Evolutionary conservation across 2,329 filamentous ascomycete genomes (phyloP).

Genomic region (Biscogniauxia mediterranea): DNA sequence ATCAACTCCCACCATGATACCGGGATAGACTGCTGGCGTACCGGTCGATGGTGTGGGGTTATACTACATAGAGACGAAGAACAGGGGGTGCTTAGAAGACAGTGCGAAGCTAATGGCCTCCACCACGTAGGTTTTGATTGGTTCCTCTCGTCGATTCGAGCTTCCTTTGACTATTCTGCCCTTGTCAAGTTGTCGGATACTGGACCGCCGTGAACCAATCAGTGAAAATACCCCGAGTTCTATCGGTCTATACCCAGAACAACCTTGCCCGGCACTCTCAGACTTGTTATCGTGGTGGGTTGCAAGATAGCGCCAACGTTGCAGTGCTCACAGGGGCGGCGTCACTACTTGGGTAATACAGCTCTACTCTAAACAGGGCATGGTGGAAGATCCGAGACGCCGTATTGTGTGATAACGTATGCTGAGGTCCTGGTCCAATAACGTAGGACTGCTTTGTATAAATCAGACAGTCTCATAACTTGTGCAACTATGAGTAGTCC

Average conservation of each 20-base stretch:
- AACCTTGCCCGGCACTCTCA: background rate
- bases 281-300: background rate
- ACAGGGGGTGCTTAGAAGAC: background rate
- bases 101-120: background rate
- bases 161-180: conserved; percentile 2
- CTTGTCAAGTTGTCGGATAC: background rate
- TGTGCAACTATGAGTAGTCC: background rate
- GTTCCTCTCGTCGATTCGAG: conserved; percentile 5
- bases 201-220: background rate
- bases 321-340: background rate
- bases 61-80: background rate
- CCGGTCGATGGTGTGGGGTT: conserved; percentile 1
- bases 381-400: background rate
- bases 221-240: background rate
- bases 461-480: background rate
- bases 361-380: background rate
- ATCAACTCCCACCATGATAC: background rate
- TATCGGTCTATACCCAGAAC: background rate
- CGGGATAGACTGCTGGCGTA: background rate
- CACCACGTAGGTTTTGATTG: background rate
- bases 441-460: background rate
- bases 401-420: background rate
- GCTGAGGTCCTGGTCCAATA: background rate
- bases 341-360: background rate
- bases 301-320: background rate